Conservation (phyloP, 495 filamentous ascomycete genomes). For the Aspergillus bertholletiae region DNA sequence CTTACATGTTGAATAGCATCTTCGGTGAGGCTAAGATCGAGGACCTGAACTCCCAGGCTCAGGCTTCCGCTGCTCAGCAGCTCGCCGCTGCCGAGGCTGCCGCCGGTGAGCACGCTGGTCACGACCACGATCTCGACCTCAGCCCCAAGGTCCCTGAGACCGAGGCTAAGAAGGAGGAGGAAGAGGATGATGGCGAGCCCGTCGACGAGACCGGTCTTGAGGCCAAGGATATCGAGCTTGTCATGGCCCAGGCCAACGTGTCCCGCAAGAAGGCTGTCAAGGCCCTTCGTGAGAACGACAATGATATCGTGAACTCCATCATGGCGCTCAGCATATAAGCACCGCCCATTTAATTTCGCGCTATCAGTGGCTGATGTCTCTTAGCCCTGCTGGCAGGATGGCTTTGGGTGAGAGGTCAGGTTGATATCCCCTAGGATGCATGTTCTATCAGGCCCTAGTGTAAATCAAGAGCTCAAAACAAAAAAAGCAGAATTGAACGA, state of each 20-base stretch:
- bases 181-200: constrained; percentile 94
- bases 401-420: constrained; percentile 31
- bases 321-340: constrained; percentile 96
- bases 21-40: constrained; percentile 99
- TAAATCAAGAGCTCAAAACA: constrained; percentile 41
- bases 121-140: constrained; percentile 72
- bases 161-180: constrained; percentile 77
- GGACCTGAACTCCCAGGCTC: constrained; percentile 96
- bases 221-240: constrained; percentile 97
- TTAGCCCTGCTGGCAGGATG: constrained; percentile 21
- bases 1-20: constrained; percentile 60
- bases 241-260: constrained; percentile 96
- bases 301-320: constrained; percentile 99
- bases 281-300: constrained; percentile 97
- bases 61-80: constrained; percentile 89
- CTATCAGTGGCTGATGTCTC: constrained; percentile 18
- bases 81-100: constrained; percentile 77
- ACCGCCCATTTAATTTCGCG: constrained; percentile 12
- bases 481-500: constrained; percentile 37
- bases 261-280: constrained; percentile 98
- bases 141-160: constrained; percentile 71
- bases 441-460: constrained; percentile 29
- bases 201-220: constrained; percentile 91
- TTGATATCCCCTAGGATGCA: constrained; percentile 24
- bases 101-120: constrained; percentile 72